Evolutionary conservation across 2,329 filamentous ascomycete species (phyloP).

Genomic region (Monilinia vaccinii-corymbosi): DNA sequence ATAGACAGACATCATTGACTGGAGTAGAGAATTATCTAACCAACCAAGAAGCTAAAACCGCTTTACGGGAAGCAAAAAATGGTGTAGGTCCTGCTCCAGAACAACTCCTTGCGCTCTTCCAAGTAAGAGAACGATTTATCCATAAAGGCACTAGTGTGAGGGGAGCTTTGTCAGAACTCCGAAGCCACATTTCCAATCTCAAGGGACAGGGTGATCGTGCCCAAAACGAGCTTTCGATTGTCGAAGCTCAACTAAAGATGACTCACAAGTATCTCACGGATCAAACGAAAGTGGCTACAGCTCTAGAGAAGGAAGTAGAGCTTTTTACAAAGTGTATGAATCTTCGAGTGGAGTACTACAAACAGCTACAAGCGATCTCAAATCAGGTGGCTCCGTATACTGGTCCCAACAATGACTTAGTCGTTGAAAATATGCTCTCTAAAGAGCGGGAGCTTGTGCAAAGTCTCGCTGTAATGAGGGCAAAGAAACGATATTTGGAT

Average conservation of each 20-base stretch:
- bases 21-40: slow-evolving; percentile 70
- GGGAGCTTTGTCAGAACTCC: slow-evolving; percentile 59
- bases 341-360: slow-evolving; percentile 77
- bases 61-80: slow-evolving; percentile 49
- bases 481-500: slow-evolving; percentile 67
- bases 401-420: slow-evolving; percentile 32
- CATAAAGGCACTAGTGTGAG: slow-evolving; percentile 54
- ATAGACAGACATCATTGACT: slow-evolving; percentile 67
- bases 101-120: slow-evolving; percentile 44
- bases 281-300: slow-evolving; percentile 40
- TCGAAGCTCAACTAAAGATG: slow-evolving; percentile 51
- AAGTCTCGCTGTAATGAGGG: slow-evolving; percentile 53
- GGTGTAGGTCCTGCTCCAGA: slow-evolving; percentile 65
- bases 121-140: slow-evolving; percentile 38
- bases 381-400: slow-evolving; percentile 75
- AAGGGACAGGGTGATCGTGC: slow-evolving; percentile 55
- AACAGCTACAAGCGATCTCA: slow-evolving; percentile 82
- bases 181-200: slow-evolving; percentile 50
- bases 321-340: slow-evolving; percentile 75
- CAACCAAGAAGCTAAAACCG: slow-evolving; percentile 54
- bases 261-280: slow-evolving; percentile 45
- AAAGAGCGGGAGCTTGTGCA: slow-evolving; percentile 48
- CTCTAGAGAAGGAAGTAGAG: slow-evolving; percentile 62
- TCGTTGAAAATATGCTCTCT: slow-evolving; percentile 40
- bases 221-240: slow-evolving; percentile 53